Base-by-base conservation (phyloP, 352 stramenopile species). In the Phytophthora macrochlamydospora region DNA sequence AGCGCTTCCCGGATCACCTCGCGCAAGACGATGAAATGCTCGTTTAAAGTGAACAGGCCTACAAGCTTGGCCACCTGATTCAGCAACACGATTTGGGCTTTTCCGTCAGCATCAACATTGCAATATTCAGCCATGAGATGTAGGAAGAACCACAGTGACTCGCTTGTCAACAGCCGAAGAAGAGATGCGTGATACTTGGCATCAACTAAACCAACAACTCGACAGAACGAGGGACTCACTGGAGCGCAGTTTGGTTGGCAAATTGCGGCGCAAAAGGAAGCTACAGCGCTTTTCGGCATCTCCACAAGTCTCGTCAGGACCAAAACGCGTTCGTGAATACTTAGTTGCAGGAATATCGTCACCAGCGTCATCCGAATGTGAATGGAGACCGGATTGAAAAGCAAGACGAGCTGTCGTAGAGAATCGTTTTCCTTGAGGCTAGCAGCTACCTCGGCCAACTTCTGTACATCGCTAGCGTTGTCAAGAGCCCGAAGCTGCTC, bases 401-500 rank as follows among this genome's bases (percentile, higher is more conserved):
- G 24, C 48, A 83, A 62, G 0, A 89, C 63, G 5, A 89, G 50
- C 13, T 59, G 59, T 11, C 80, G 59, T 7, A 89, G 44, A 11
- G 74, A 70, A 24, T 71, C 51, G n/a, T 75, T 65, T 1, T 76
- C 60, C 4, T 75, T 49, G 30, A 90, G 73, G 2, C 76, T 73
- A 5, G 54, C 68, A 4, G 83, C 62, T 11, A 85, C 65, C 11
- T 71, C 43, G 24, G 75, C 59, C 4, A 83, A 62, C n/a, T 62
- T 73, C 50, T 83, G 51, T 0, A 85, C 63, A 30, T 89, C 59
- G 2, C 50, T 58, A 3, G 55, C 51, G 1, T 62, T 66, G 13
- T 92, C 79, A 2, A 92, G 58, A 7, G 72, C 70, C 13, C 78
- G 81, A 29, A 89, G 72, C 62, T 92, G 81, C 62, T 92, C 81